A percentile compares a stretch with the other conserved stretches of the same genome.
phyloP scores from a whole-genome alignment of 805 yeast species.

The Candida orba region DNA sequence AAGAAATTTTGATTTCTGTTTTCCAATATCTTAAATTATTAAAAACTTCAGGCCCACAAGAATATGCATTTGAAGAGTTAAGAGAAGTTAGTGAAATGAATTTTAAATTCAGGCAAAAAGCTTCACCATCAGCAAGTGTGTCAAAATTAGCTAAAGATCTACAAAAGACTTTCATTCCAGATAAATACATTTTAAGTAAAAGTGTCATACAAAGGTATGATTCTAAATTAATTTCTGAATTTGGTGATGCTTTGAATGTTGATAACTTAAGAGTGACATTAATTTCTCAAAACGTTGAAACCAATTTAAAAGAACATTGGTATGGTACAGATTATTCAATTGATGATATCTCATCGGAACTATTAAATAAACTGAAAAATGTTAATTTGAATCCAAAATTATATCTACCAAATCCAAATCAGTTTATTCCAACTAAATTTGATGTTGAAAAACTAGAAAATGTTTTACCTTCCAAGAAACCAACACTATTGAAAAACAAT shows the following conservation, averaged over 20 bases:
- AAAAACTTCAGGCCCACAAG: constrained; percentile 49
- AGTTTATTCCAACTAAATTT: constrained; percentile 77
- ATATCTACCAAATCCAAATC: constrained; percentile 66
- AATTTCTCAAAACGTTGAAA: constrained; percentile 43
- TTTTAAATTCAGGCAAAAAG: constrained; percentile 77
- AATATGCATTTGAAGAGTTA: constrained; percentile 78
- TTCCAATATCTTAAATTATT: constrained; percentile 74
- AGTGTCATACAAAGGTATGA: constrained; percentile 53
- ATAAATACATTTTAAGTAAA: constrained; percentile 52
- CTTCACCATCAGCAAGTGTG: constrained; percentile 64
- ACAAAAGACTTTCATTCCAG: constrained; percentile 56
- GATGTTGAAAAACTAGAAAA: constrained; percentile 41
- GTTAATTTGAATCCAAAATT: constrained; percentile 30
- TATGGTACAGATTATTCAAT: constrained; percentile 78
- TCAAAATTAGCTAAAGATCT: constrained; percentile 56
- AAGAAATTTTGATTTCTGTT: constrained; percentile 46
- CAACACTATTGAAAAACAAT: constrained; percentile 50
- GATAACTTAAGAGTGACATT: constrained; percentile 56
- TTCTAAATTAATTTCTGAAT: constrained; percentile 43
- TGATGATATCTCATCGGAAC: constrained; percentile 34
- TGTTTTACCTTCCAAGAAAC: constrained; percentile 38
- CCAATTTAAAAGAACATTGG: constrained; percentile 66
- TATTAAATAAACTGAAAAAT: constrained; percentile 29
- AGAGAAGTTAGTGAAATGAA: constrained; percentile 57
- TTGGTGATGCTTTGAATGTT: constrained; percentile 42